phyloP scores from a whole-genome alignment of 345 rosid genomes.

The Draba incana region DNA sequence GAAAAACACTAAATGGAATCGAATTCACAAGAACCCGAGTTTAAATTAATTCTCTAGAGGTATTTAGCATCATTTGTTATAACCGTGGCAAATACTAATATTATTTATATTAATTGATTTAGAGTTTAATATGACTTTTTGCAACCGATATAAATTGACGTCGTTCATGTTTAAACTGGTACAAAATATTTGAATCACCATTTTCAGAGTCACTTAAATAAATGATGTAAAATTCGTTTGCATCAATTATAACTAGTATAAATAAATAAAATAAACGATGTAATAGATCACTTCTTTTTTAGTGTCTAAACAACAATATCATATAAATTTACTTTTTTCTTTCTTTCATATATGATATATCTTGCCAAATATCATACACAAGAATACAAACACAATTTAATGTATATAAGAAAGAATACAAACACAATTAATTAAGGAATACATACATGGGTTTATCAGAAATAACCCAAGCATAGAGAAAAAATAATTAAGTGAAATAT shows the following conservation, averaged over 20 bases:
- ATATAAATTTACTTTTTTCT: not conserved
- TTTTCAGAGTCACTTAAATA: too few species aligned
- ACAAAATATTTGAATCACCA: too few species aligned
- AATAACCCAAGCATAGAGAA: constrained; percentile 19
- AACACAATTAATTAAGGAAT: constrained; percentile 20
- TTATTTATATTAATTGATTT: too few species aligned
- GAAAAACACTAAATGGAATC: not conserved
- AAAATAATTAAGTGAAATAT: constrained; percentile 21
- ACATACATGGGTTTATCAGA: constrained; percentile 10
- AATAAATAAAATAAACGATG: too few species aligned
- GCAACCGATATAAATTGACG: too few species aligned
- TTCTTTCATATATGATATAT: not conserved
- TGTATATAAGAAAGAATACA: not conserved
- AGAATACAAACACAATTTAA: not conserved
- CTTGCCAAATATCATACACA: not conserved
- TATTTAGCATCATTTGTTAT: too few species aligned
- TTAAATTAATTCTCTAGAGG: not conserved
- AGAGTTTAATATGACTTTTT: too few species aligned
- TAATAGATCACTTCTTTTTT: too few species aligned
- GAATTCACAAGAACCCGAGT: not conserved
- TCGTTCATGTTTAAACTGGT: too few species aligned
- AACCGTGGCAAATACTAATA: too few species aligned
- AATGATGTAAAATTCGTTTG: too few species aligned
- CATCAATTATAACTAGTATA: too few species aligned
- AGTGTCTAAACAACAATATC: constrained; percentile 1